Evolutionary conservation across 371 early-diverging fungal genomes (phyloP).

Genomic region (Circinella minor): DNA sequence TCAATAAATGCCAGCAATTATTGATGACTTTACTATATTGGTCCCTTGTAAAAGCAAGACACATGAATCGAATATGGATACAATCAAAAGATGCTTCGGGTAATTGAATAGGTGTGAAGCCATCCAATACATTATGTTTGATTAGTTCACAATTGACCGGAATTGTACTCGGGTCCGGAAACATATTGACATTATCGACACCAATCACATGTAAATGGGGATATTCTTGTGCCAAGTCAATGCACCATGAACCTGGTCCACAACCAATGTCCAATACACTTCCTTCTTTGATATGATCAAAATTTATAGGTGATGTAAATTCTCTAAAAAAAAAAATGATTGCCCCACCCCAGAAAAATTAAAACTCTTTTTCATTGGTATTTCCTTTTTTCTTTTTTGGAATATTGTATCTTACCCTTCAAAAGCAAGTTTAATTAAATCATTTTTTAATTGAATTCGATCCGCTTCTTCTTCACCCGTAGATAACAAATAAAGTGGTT

Average conservation of each 20-base stretch:
- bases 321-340: slow-evolving; percentile 22
- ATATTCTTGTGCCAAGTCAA: slow-evolving; percentile 35
- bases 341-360: neutral
- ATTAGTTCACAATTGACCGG: slow-evolving; percentile 34
- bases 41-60: slow-evolving; percentile 27
- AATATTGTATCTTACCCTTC: slow-evolving; percentile 27
- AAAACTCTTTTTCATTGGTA: neutral
- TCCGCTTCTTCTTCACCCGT: slow-evolving; percentile 32
- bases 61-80: slow-evolving; percentile 40
- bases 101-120: slow-evolving; percentile 11
- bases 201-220: slow-evolving; percentile 35
- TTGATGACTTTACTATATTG: slow-evolving; percentile 28
- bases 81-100: slow-evolving; percentile 24
- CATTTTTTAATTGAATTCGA: slow-evolving; percentile 35
- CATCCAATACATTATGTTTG: slow-evolving; percentile 25
- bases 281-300: slow-evolving; percentile 21
- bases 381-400: no score
- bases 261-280: slow-evolving; percentile 48
- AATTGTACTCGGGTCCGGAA: slow-evolving; percentile 27
- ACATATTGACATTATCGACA: slow-evolving; percentile 28
- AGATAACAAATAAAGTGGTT: slow-evolving; percentile 12
- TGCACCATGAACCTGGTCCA: slow-evolving; percentile 48
- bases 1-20: slow-evolving; percentile 35
- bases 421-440: slow-evolving; percentile 40
- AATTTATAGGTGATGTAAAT: slow-evolving; percentile 30